Conservation (phyloP, 1,284 basidiomycete species). For the Ustilago trichophora region DNA sequence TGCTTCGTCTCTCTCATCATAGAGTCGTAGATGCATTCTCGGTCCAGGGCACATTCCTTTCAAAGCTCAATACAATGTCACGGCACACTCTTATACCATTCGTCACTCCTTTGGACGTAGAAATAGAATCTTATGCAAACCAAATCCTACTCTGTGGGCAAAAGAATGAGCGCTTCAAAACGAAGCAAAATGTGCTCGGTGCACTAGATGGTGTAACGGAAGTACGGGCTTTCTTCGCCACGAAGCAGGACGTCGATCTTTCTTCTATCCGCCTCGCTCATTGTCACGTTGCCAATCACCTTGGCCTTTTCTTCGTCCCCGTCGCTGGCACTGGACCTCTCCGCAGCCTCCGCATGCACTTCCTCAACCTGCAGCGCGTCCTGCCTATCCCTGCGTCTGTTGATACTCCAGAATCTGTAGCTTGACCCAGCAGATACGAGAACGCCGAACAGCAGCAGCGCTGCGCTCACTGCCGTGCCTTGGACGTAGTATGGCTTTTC, state of each 20-base stretch:
- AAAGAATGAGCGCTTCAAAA: not conserved
- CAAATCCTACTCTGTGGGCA: not conserved
- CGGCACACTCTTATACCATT: slow-evolving; percentile 15
- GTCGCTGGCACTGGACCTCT: not conserved
- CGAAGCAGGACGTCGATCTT: slow-evolving; percentile 38
- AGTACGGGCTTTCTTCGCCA: slow-evolving; percentile 44
- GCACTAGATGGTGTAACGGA: slow-evolving; percentile 46
- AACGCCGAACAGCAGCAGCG: slow-evolving; percentile 40
- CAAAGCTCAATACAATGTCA: not conserved
- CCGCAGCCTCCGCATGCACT: not conserved
- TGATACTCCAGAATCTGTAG: slow-evolving; percentile 30
- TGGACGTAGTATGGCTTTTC: slow-evolving; percentile 53
- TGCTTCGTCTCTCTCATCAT: not conserved
- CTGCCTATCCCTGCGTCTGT: slow-evolving; percentile 20
- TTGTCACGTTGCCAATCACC: not conserved
- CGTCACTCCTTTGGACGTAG: not conserved
- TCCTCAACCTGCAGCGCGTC: not conserved
- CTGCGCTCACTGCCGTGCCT: slow-evolving; percentile 48
- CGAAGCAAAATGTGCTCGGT: no score
- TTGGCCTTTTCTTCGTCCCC: slow-evolving; percentile 1
- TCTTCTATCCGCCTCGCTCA: slow-evolving; percentile 16
- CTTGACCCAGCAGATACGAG: slow-evolving; percentile 20
- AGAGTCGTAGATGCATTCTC: no score
- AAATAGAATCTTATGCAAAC: not conserved
- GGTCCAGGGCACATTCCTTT: not conserved